Conservation (phyloP, 208 protist genomes). For the Herpetomonas tarakana region DNA sequence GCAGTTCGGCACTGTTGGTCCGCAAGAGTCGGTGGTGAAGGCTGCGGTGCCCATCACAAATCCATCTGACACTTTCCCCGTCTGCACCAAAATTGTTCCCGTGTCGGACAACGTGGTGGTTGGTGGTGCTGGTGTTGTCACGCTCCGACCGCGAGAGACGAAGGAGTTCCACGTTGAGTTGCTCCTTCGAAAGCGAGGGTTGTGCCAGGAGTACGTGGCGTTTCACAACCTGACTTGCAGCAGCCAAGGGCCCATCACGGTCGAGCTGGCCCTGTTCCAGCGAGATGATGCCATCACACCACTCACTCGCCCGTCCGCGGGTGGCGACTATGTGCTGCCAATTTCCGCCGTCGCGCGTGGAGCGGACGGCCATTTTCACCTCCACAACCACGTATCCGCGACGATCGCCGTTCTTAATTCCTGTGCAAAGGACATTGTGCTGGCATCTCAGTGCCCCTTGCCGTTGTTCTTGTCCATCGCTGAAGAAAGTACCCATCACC, state of each 20-base stretch:
- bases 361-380: constrained; percentile 29
- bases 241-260: constrained; percentile 45
- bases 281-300: constrained; percentile 48
- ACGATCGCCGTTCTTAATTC: constrained; percentile 34
- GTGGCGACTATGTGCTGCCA: constrained; percentile 14
- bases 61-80: constrained; percentile 60
- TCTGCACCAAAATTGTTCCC: constrained; percentile 32
- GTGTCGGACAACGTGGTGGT: constrained; percentile 25
- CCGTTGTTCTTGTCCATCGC: constrained; percentile 31
- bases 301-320: neutral
- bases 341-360: constrained; percentile 30
- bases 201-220: constrained; percentile 48
- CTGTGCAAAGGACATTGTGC: constrained; percentile 34
- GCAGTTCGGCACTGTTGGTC: constrained; percentile 45
- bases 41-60: constrained; percentile 48
- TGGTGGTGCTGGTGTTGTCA: constrained; percentile 15
- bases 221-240: constrained; percentile 63
- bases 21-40: constrained; percentile 26
- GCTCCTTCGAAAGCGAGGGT: constrained; percentile 43
- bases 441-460: constrained; percentile 30
- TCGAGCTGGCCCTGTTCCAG: constrained; percentile 41
- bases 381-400: constrained; percentile 23
- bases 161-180: constrained; percentile 38
- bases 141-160: constrained; percentile 38
- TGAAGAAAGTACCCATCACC: no score